Base-by-base conservation (phyloP, 805 yeast species). In the Candida endomychidarum region DNA sequence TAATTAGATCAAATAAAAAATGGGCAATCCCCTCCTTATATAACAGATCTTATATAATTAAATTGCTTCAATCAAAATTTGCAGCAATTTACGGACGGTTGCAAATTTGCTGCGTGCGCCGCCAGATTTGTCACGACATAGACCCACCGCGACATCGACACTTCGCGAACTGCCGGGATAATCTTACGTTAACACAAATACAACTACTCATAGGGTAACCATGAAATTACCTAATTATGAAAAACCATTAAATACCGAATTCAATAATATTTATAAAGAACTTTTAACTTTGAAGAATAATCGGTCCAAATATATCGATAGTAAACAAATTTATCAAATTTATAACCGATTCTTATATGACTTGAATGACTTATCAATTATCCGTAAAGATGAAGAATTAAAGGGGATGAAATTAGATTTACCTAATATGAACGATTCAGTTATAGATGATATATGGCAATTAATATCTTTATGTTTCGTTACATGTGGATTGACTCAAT, bases 401-500 rank as follows among this genome's bases (percentile, higher is more conserved):
- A 62, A 60, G 43, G 70, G 70, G 31, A 56, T 60, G 45, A 58
- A 60, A 26, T 50, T 67, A 37, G 51, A 47, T 20, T 52, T 64
- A 45, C 78, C 78, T 34, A 75, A 74, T 46, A 58, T 62, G 45
- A 87, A 86, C 11, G 96, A 90, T 54, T 69, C 78, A 8, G 73
- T 86, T 8, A 70, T 87, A 30, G 97, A 90, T 60, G 97, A 90
- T 53, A 86, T 86, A 16, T 88, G 91, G 72, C 96, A 91, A 60
- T 65, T 93, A 34, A 65, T 91, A 32, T 84, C 96, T 10, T 71
- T 93, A 37, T 84, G 93, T 49, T 87, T 90, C 61, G 78, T 91
- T 54, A 87, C 98, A 2, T 93, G 95, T 43, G 99, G 99, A 2
- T 70, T 88, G 51, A 84, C 85, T 34, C 83, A 88, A 51, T 77